Base-by-base conservation (phyloP, 2,329 filamentous ascomycete genomes). In the Botrytis squamosa region DNA sequence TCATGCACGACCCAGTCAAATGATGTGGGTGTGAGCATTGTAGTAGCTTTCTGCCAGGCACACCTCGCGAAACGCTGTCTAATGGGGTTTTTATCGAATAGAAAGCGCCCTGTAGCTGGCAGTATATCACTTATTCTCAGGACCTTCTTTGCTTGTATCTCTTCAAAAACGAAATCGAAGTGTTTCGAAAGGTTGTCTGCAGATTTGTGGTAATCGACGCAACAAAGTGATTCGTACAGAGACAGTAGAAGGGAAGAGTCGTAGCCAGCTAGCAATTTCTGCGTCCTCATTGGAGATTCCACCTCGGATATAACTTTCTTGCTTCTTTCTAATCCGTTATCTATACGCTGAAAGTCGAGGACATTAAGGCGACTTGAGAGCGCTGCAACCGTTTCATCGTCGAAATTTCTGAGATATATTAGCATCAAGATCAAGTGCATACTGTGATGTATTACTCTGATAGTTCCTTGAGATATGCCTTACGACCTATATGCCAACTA, bases 1-100 rank as follows among this genome's bases (percentile, higher is more conserved):
- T 93, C 91, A 76, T 91, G 90, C 59, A 98, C 90, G 18, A 93
- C 93, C 91, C 93, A 97, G 62, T 97, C 93, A 80, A 97, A 98
- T 76, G 96, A 92, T 52, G 90, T 86, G 16, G 88, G 85, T 0
- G 91, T 90, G 69, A 97, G 87, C 33, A 66, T 59, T 38, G 86
- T 85, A 20, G 89, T 86, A 66, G 88, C 86, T 57, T 88, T 89
- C n/a, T 86, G 85, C 89, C 92, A 95, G 9, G 90, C 89, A 68
- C 87, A 84, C 20, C 72, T 76, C 1, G 93, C 93, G 87, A 94
- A 97, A 60, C 85, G 84, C 57, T 86, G 86, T 69, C 92, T 89
- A 66, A 85, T 84, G 38, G 85, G 83, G 75, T 95, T 90, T 44
- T 88, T 84, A 77, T 93, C 91, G 80, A 97, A 98, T 3, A 98